A percentile compares a stretch with the other conserved stretches of the same genome.
Conservation (phyloP, 176 grass and related monocot species). For the Saccharum spontaneum region DNA sequence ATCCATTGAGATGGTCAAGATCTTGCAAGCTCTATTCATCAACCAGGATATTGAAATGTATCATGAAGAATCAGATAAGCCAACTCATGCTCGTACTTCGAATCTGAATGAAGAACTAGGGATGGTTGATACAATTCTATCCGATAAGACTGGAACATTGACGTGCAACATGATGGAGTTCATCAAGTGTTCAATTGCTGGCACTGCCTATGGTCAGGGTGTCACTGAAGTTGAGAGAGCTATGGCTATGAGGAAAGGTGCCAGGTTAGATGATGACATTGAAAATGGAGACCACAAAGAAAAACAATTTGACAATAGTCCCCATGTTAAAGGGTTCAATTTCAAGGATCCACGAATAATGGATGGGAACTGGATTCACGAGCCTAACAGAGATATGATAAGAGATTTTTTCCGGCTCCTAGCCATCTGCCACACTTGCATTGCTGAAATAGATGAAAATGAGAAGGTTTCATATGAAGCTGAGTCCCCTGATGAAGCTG, state of each 20-base stretch:
- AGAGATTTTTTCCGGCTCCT: slow-evolving; percentile 77
- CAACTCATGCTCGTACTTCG: slow-evolving; percentile 87
- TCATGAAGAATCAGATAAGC: slow-evolving; percentile 87
- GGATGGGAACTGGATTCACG: slow-evolving; percentile 87
- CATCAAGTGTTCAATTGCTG: slow-evolving; percentile 96
- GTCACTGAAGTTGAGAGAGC: slow-evolving; percentile 98
- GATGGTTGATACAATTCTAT: slow-evolving; percentile 96
- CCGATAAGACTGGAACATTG: slow-evolving; percentile 95
- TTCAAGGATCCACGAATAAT: slow-evolving; percentile 80
- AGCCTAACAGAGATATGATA: slow-evolving; percentile 62
- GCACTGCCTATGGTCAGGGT: slow-evolving; percentile 83
- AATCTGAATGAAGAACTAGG: slow-evolving; percentile 97
- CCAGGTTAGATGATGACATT: slow-evolving; percentile 38
- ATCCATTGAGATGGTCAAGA: slow-evolving; percentile 98
- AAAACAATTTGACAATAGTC: slow-evolving; percentile 33
- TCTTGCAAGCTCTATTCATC: slow-evolving; percentile 95
- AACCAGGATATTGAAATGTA: slow-evolving; percentile 93
- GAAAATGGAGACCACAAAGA: slow-evolving; percentile 46
- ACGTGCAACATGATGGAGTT: slow-evolving; percentile 99
- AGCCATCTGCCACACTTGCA: slow-evolving; percentile 94
- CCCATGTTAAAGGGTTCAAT: slow-evolving; percentile 92
- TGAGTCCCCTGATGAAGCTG: no score
- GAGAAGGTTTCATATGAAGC: no score
- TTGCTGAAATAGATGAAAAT: slow-evolving; percentile 55
- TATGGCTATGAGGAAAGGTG: slow-evolving; percentile 80